phyloP scores from a whole-genome alignment of 352 stramenopile genomes.

The Globisporangium iwayamae region DNA sequence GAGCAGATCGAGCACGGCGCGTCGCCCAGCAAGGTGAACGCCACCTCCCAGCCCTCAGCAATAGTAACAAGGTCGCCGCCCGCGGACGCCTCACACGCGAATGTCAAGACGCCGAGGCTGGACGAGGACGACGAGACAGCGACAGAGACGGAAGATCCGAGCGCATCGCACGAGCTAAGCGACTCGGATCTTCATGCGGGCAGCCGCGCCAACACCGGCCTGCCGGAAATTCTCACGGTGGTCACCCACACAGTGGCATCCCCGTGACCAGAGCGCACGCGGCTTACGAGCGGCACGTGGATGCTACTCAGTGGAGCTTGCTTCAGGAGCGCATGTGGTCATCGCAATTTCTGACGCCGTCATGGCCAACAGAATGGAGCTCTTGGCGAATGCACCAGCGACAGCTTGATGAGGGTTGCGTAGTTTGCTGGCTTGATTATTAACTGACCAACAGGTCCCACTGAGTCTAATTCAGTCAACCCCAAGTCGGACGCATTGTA shows the following conservation, averaged over 20 bases:
- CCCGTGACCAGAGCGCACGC: not conserved
- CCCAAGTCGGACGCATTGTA: not conserved
- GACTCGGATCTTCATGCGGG: not conserved
- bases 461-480: not conserved
- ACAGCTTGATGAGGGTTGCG: not conserved
- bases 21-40: not conserved
- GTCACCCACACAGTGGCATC: not conserved
- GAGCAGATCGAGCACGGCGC: conserved; percentile 13
- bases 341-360: not conserved
- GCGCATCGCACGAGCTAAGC: not conserved
- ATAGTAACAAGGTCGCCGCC: no score
- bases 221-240: conserved; percentile 7
- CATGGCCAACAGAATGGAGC: not conserved
- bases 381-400: not conserved
- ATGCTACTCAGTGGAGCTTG: no score
- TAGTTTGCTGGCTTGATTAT: not conserved
- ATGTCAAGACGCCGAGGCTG: not conserved
- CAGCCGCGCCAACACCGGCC: not conserved
- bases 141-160: conserved; percentile 1
- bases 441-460: not conserved
- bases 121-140: conserved; percentile 2
- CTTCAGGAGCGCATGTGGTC: not conserved
- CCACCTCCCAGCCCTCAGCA: no score
- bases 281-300: not conserved
- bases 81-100: not conserved